These are phyloP conservation scores for Melanogaster broomeanus DNA, from an alignment of 768 basidiomycete species.

Conservation along the genomic window DNA sequence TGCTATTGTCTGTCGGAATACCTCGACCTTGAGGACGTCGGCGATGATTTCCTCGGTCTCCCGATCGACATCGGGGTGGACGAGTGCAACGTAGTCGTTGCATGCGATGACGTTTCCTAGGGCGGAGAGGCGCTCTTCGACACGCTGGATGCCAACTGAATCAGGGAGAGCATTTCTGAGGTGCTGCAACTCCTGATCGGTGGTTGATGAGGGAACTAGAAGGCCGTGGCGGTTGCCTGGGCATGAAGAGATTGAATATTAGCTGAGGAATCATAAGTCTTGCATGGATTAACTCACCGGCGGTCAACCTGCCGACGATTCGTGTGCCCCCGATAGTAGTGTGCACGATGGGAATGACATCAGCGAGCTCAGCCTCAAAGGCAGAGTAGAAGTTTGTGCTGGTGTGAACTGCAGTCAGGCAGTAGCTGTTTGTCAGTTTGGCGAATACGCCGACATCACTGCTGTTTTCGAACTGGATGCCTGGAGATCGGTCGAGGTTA, in stretches of 20 bases:
- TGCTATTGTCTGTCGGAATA: slow-evolving; percentile 96
- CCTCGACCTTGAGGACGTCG: slow-evolving; percentile 98
- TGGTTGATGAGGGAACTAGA: slow-evolving; percentile 92
- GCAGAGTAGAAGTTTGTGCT: slow-evolving; percentile 98
- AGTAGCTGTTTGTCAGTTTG: slow-evolving; percentile 98
- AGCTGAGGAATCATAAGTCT: neutral
- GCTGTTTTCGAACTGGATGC: slow-evolving; percentile 92
- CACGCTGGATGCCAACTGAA: slow-evolving; percentile 88
- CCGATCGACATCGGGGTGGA: slow-evolving; percentile 96
- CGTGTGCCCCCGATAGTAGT: slow-evolving; percentile 94
- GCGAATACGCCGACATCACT: slow-evolving; percentile 96
- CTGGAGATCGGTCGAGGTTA: slow-evolving; percentile 38
- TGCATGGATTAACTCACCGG: slow-evolving; percentile 51
- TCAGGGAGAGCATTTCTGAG: slow-evolving; percentile 95
- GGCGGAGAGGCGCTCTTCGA: slow-evolving; percentile 96
- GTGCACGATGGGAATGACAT: slow-evolving; percentile 94
- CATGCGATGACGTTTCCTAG: slow-evolving; percentile 98
- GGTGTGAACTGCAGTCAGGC: slow-evolving; percentile 90
- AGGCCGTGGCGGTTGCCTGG: slow-evolving; percentile 95
- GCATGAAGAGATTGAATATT: neutral
- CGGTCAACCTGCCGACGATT: slow-evolving; percentile 90
- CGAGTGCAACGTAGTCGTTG: slow-evolving; percentile 98
- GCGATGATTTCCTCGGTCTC: slow-evolving; percentile 99
- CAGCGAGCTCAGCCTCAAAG: slow-evolving; percentile 92
- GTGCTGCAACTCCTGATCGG: slow-evolving; percentile 98